Base-by-base conservation (phyloP, 257 asterid genomes). In the Lithospermum erythrorhizon region DNA sequence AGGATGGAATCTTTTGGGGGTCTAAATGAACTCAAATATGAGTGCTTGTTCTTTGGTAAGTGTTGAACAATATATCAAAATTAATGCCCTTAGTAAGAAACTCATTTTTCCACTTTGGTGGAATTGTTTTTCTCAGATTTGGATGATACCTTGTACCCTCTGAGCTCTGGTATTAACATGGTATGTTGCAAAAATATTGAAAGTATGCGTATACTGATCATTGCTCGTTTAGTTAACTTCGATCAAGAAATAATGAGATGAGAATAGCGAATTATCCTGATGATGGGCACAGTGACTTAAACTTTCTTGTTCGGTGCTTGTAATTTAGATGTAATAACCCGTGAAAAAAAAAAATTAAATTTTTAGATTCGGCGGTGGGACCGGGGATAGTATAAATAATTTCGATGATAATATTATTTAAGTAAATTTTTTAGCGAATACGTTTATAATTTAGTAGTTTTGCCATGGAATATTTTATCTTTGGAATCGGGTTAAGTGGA, bases 121-220 rank as follows among this genome's bases (percentile, higher is more conserved):
- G 14, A 20, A 32, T 6, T 41, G 4, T 41, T 41, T 41, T 51
- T n/a, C 23, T 61, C 65, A 87, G 97, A 90, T 71, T 72, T 90
- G 95, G 97, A 90, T 75, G 97, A 90, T 64, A 90, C 97, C 24
- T 61, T 90, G 67, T 90, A 90, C 56, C 97, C 97, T 29, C 45
- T 83, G 79, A 90, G 96, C 68, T 70, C 76, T 65, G 97, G 97
- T 59, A 74, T 90, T 55, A 87, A 87, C 81, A 23, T 73, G 64
- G 89, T 87, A 35, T 90, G 97, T 72, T 87, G 96, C 55, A 79
- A 76, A 64, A 90, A 90, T 64, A 87, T 90, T 64, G 75, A 84
- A 80, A 96, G 96, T 83, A 63, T 6, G 25, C 23, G 23, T 52
- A 17, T 21, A 5, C 0, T 6, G 57, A n/a, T 22, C 11, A 6